A percentile compares a stretch with the other conserved stretches of the same genome.
These are phyloP conservation scores for Neopestalotiopsis sp. DNA, from an alignment of 2,329 filamentous ascomycete species.

Conservation along the genomic window DNA sequence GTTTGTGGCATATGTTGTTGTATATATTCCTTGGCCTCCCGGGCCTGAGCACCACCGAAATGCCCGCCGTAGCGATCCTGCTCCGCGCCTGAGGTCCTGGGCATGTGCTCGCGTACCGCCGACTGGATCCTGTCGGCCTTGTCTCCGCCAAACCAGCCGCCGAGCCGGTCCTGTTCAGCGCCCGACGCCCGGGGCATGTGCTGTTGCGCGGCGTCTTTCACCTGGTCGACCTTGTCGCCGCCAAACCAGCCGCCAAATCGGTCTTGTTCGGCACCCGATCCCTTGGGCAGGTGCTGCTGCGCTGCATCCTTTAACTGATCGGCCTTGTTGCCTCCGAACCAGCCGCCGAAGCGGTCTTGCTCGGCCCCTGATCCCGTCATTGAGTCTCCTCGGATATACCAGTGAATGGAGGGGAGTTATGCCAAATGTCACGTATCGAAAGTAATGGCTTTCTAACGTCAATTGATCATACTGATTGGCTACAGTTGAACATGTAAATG, in stretches of 20 bases:
- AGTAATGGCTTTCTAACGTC: background rate
- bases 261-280: constrained; percentile 25
- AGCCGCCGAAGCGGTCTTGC: constrained; percentile 22
- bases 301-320: constrained; percentile 23
- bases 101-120: constrained; percentile 23
- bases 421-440: background rate
- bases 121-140: constrained; percentile 22
- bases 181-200: constrained; percentile 23
- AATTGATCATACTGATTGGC: background rate
- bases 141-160: constrained; percentile 22
- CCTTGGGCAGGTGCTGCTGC: constrained; percentile 22
- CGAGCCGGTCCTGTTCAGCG: constrained; percentile 24
- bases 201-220: constrained; percentile 23
- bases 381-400: background rate
- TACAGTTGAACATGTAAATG: background rate
- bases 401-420: background rate
- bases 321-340: constrained; percentile 24
- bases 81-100: constrained; percentile 26
- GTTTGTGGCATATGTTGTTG: constrained; percentile 20
- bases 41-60: constrained; percentile 27
- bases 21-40: constrained; percentile 23
- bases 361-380: constrained; percentile 18
- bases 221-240: constrained; percentile 22
- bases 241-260: constrained; percentile 21
- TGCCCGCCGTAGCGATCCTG: constrained; percentile 29